phyloP scores from a whole-genome alignment of 148 eudicot genomes.

The Cornus suecica region DNA sequence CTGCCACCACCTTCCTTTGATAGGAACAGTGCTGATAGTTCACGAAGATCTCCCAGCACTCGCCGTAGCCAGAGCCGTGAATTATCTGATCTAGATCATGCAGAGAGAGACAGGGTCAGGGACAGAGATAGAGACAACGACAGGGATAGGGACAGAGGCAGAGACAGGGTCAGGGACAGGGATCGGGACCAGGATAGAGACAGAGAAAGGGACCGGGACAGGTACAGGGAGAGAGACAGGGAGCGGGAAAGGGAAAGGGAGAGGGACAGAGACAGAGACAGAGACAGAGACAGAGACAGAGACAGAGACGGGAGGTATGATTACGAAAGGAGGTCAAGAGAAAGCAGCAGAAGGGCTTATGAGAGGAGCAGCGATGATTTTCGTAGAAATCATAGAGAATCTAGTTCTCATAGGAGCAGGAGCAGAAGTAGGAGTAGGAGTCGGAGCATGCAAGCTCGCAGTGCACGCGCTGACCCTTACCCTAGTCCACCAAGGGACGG shows the following conservation, averaged over 20 bases:
- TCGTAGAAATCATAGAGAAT: too few species aligned
- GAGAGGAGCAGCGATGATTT: conserved; percentile 17
- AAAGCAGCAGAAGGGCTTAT: conserved; percentile 53
- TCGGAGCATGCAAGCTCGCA: conserved; percentile 42
- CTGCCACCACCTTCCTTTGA: conserved; percentile 54
- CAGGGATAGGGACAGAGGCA: conserved; percentile 28
- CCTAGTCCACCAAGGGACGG: conserved; percentile 42
- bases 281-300: conserved; percentile 31
- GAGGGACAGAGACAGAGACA: conserved; percentile 34
- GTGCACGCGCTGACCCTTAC: conserved; percentile 29
- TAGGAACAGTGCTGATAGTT: conserved; percentile 41
- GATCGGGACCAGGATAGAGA: conserved; percentile 38
- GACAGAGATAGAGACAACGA: conserved; percentile 25
- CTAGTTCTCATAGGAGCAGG: conserved; percentile 24
- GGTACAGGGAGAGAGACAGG: conserved; percentile 42
- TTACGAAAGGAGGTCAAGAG: conserved; percentile 53
- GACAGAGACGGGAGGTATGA: conserved; percentile 62
- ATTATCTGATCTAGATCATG: conserved; percentile 59
- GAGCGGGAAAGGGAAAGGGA: conserved; percentile 49
- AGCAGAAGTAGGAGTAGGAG: conserved; percentile 60
- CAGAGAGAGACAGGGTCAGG: conserved; percentile 32
- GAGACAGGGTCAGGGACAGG: conserved; percentile 41
- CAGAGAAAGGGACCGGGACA: conserved; percentile 30
- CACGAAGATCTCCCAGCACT: conserved; percentile 58
- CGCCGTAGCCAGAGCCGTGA: conserved; percentile 87